phyloP scores from a whole-genome alignment of 108 stramenopile species.

The Cylindrotheca closterium region DNA sequence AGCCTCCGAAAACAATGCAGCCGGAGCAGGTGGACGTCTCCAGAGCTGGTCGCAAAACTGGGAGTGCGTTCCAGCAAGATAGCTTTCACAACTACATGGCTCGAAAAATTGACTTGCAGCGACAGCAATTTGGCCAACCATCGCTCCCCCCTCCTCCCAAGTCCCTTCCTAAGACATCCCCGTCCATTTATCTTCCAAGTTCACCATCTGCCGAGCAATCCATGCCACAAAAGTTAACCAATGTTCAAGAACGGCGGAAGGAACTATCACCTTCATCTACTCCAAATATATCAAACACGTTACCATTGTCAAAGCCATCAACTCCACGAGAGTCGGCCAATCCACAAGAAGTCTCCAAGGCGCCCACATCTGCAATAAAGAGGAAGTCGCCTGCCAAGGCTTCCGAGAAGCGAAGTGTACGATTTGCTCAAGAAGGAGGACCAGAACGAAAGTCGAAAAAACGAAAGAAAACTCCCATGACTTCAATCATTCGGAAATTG shows the following conservation, averaged over 20 bases:
- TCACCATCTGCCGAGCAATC: background rate
- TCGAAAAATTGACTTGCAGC: conserved; percentile 75
- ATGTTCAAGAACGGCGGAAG: too few relatives aligned
- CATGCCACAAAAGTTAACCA: too few relatives aligned
- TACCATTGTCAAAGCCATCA: background rate
- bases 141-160: conserved; percentile 68
- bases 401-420: background rate
- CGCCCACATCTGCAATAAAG: conserved; percentile 17
- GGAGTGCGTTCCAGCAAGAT: conserved; percentile 52
- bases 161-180: background rate
- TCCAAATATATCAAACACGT: background rate
- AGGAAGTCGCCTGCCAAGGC: background rate
- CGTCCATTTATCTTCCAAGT: background rate
- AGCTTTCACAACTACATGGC: conserved; percentile 83
- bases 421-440: background rate
- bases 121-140: conserved; percentile 69
- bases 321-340: background rate
- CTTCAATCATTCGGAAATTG: conserved; percentile 16
- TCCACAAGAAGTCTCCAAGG: background rate
- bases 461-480: conserved; percentile 2
- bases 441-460: background rate
- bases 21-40: conserved; percentile 35
- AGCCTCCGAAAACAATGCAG: conserved; percentile 52
- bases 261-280: background rate
- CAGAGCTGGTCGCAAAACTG: conserved; percentile 26